phyloP scores from a whole-genome alignment of 73 alveolate genomes.

The Blepharisma stoltei region DNA sequence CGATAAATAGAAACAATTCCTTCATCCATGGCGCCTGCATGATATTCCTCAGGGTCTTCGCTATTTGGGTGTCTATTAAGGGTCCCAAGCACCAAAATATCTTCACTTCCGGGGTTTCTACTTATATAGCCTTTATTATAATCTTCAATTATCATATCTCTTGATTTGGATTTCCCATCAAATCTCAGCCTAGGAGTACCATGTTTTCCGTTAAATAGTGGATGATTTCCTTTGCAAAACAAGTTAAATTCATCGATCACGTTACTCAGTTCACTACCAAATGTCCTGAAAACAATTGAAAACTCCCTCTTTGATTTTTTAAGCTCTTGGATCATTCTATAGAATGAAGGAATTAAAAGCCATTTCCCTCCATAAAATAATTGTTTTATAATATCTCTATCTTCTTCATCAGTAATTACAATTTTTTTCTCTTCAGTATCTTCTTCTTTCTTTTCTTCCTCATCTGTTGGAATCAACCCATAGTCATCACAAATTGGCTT shows the following conservation, averaged over 20 bases:
- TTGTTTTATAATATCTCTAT: constrained; percentile 60
- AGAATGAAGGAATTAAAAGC: constrained; percentile 83
- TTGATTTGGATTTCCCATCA: constrained; percentile 94
- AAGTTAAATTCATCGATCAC: constrained; percentile 85
- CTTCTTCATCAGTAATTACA: constrained; percentile 46
- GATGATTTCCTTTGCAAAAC: constrained; percentile 97
- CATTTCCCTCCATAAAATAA: constrained; percentile 76
- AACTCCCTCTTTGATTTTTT: constrained; percentile 87
- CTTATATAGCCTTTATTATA: constrained; percentile 66
- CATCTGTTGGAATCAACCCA: constrained; percentile 45
- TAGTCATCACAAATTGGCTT: constrained; percentile 66
- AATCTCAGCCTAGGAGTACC: constrained; percentile 83
- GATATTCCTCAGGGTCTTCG: constrained; percentile 61
- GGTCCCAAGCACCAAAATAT: constrained; percentile 72
- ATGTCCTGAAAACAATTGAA: constrained; percentile 89
- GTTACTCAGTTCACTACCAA: constrained; percentile 77
- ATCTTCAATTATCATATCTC: constrained; percentile 73
- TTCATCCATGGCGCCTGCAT: constrained; percentile 74
- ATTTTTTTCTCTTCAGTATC: constrained; percentile 45
- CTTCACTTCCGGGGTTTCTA: constrained; percentile 53
- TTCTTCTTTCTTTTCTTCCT: constrained; percentile 4
- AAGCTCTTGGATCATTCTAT: constrained; percentile 80
- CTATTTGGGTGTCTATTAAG: constrained; percentile 62
- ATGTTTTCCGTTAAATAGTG: constrained; percentile 85
- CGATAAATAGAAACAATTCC: constrained; percentile 66